These are phyloP conservation scores for Arthroderma sp. DNA, from an alignment of 2,329 filamentous ascomycete species.

Conservation along the genomic window DNA sequence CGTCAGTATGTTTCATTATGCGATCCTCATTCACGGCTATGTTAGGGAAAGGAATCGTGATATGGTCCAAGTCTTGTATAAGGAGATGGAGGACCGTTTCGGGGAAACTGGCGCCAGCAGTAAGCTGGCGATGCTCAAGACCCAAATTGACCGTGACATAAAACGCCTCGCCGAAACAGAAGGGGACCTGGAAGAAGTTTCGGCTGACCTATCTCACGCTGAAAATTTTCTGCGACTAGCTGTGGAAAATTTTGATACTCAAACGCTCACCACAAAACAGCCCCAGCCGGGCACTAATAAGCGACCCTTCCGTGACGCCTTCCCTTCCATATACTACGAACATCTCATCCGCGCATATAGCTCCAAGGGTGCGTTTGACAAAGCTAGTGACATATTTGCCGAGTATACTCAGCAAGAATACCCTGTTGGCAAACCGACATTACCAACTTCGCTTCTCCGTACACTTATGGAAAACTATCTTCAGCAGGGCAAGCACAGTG, in stretches of 20 bases:
- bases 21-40: constrained; percentile 37
- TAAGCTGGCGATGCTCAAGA: constrained; percentile 24
- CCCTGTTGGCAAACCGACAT: constrained; percentile 3
- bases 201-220: constrained; percentile 18
- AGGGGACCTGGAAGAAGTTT: constrained; percentile 3
- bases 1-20: constrained; percentile 32
- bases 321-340: constrained; percentile 40
- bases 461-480: constrained; percentile 57
- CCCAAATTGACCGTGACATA: constrained; percentile 23
- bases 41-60: constrained; percentile 34
- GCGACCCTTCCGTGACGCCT: constrained; percentile 27
- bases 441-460: constrained; percentile 42
- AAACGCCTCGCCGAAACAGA: constrained; percentile 11
- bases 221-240: constrained; percentile 26
- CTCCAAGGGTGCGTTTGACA: constrained; percentile 30
- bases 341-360: constrained; percentile 45
- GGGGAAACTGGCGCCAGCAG: constrained; percentile 20
- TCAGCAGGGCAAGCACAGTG: constrained; percentile 39
- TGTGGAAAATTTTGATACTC: constrained; percentile 24
- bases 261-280: constrained; percentile 33
- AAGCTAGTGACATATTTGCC: constrained; percentile 43
- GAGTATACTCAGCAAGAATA: constrained; percentile 29
- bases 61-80: constrained; percentile 39
- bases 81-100: constrained; percentile 27
- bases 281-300: constrained; percentile 22